These are phyloP conservation scores for Hymenoscyphus occultus DNA, from an alignment of 2,329 filamentous ascomycete genomes.

Conservation along the genomic window DNA sequence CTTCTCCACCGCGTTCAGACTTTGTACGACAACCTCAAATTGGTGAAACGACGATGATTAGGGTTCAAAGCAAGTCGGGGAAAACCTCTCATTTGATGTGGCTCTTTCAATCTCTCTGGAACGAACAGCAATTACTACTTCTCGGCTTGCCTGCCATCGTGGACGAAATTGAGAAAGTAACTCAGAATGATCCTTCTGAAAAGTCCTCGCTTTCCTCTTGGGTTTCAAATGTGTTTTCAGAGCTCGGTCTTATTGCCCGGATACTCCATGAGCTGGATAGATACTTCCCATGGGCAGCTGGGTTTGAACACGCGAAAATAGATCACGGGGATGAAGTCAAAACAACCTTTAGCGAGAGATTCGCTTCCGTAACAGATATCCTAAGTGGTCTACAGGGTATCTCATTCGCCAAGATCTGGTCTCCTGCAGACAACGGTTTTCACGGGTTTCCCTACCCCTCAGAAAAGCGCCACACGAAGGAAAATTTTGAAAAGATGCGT, in stretches of 20 bases:
- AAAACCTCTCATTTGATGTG: slow-evolving; percentile 10
- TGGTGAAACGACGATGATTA: slow-evolving; percentile 26
- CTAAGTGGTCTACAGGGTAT: background rate
- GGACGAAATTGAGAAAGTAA: slow-evolving; percentile 22
- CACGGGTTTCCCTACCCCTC: slow-evolving; percentile 42
- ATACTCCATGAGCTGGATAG: slow-evolving; percentile 22
- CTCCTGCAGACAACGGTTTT: slow-evolving; percentile 20
- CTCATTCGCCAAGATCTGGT: slow-evolving; percentile 12
- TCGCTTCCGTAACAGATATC: background rate
- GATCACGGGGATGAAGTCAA: background rate
- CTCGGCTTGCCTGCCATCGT: slow-evolving; percentile 20
- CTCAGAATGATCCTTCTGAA: slow-evolving; percentile 21
- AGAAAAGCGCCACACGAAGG: slow-evolving; percentile 45
- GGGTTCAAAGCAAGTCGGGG: slow-evolving; percentile 10
- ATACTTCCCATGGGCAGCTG: slow-evolving; percentile 25
- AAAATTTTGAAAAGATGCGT: slow-evolving; percentile 45
- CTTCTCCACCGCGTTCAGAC: slow-evolving; percentile 42
- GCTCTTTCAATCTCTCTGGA: slow-evolving; percentile 20
- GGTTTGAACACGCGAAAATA: slow-evolving; percentile 12
- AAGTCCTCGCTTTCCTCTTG: slow-evolving; percentile 23
- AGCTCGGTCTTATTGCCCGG: slow-evolving; percentile 21
- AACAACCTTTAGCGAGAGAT: background rate
- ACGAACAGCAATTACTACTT: slow-evolving; percentile 8
- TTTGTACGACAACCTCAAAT: slow-evolving; percentile 35
- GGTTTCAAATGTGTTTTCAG: slow-evolving; percentile 17